Conservation (phyloP, 1,284 basidiomycete species). For the Ceratobasidium theobromae region DNA sequence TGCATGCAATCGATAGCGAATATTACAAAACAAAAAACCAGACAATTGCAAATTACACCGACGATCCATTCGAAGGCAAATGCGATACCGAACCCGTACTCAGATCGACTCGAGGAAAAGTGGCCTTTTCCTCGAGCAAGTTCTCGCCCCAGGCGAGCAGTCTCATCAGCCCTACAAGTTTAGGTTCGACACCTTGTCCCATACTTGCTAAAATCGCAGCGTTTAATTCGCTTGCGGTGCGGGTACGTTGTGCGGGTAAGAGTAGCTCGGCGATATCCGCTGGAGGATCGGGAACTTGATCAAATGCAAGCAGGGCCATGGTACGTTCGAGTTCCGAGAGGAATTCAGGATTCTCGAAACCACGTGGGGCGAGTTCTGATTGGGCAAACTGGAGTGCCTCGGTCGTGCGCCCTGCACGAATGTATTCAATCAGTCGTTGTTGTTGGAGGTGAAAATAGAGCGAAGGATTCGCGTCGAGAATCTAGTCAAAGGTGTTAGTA, state of each 20-base stretch:
- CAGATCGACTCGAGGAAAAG: slow-evolving; percentile 60
- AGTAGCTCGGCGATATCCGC: slow-evolving; percentile 74
- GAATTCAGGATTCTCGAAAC: slow-evolving; percentile 93
- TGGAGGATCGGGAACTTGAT: slow-evolving; percentile 61
- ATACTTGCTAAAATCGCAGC: slow-evolving; percentile 90
- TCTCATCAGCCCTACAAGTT: slow-evolving; percentile 82
- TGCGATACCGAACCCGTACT: slow-evolving; percentile 23
- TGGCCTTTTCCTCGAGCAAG: slow-evolving; percentile 70
- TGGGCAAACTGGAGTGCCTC: slow-evolving; percentile 91
- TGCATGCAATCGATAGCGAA: too few species aligned
- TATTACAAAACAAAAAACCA: too few species aligned
- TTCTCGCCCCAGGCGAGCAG: slow-evolving; percentile 88
- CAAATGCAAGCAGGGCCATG: slow-evolving; percentile 94
- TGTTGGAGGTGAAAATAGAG: slow-evolving; percentile 93
- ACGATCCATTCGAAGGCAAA: neutral
- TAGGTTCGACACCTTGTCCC: slow-evolving; percentile 90
- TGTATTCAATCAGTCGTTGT: slow-evolving; percentile 92
- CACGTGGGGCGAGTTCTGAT: slow-evolving; percentile 88
- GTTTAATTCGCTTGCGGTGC: slow-evolving; percentile 93
- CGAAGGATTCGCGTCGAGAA: slow-evolving; percentile 88
- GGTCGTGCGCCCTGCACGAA: slow-evolving; percentile 75
- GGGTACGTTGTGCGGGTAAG: slow-evolving; percentile 83
- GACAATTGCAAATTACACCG: neutral
- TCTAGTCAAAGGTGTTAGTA: slow-evolving; percentile 55
- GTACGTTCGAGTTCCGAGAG: slow-evolving; percentile 89